Evolutionary conservation across 1,284 basidiomycete genomes (phyloP).

Genomic region (Fistulina hepatica): DNA sequence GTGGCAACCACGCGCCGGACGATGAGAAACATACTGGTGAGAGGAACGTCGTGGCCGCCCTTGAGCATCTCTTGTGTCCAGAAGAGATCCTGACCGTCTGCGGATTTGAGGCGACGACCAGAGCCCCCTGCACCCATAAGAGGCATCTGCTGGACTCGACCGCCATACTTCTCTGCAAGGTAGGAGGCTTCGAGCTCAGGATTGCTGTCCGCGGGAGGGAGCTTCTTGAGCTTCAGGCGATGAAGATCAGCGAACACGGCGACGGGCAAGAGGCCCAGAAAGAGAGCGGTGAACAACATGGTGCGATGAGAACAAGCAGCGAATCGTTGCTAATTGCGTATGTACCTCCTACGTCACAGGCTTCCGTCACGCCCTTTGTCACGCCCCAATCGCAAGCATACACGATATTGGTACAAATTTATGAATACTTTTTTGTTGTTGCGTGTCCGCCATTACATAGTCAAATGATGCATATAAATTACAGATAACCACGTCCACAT

Average conservation of each 20-base stretch:
- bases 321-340: slow-evolving; percentile 12
- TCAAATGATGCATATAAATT: too few relatives aligned
- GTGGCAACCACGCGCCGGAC: slow-evolving; percentile 7
- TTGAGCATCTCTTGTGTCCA: slow-evolving; percentile 77
- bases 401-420: too few relatives aligned
- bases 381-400: too few relatives aligned
- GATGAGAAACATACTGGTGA: slow-evolving; percentile 61
- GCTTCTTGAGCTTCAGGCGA: slow-evolving; percentile 81
- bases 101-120: slow-evolving; percentile 48
- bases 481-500: too few relatives aligned
- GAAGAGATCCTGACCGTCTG: slow-evolving; percentile 51
- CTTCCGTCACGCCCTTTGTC: too few relatives aligned
- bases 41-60: slow-evolving; percentile 82
- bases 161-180: slow-evolving; percentile 83
- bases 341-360: too few relatives aligned
- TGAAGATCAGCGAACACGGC: slow-evolving; percentile 61
- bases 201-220: slow-evolving; percentile 49
- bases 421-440: too few relatives aligned
- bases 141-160: slow-evolving; percentile 42
- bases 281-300: slow-evolving; percentile 60
- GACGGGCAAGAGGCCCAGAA: slow-evolving; percentile 60
- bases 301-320: slow-evolving; percentile 28
- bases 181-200: slow-evolving; percentile 70
- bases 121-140: slow-evolving; percentile 64
- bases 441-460: too few relatives aligned